These are phyloP conservation scores for Ophidiomyces ophidiicola DNA, from an alignment of 2,329 filamentous ascomycete species.

Conservation along the genomic window DNA sequence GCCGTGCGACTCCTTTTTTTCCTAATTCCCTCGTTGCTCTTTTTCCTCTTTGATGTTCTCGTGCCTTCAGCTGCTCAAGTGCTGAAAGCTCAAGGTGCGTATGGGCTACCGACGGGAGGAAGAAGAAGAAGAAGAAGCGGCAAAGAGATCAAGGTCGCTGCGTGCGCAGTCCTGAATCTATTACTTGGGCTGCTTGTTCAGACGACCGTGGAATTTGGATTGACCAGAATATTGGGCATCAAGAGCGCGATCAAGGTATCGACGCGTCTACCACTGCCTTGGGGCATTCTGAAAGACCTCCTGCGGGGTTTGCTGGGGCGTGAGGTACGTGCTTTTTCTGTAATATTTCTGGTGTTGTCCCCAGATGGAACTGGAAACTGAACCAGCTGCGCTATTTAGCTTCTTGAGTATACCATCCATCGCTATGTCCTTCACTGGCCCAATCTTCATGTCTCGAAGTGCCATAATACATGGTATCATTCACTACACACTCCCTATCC, in stretches of 20 bases:
- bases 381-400: no score
- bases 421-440: slow-evolving; percentile 56
- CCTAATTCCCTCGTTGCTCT: slow-evolving; percentile 58
- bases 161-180: slow-evolving; percentile 46
- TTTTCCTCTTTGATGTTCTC: slow-evolving; percentile 59
- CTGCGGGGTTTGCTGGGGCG: slow-evolving; percentile 42
- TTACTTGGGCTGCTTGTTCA: slow-evolving; percentile 44
- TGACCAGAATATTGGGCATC: slow-evolving; percentile 42
- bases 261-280: slow-evolving; percentile 50
- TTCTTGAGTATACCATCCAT: slow-evolving; percentile 62
- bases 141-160: slow-evolving; percentile 40
- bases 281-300: slow-evolving; percentile 46
- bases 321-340: slow-evolving; percentile 35
- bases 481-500: slow-evolving; percentile 42
- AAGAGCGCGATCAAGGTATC: slow-evolving; percentile 48
- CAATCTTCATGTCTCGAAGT: slow-evolving; percentile 39
- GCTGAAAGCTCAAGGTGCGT: slow-evolving; percentile 54
- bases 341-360: not conserved
- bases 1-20: slow-evolving; percentile 58
- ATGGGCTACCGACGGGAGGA: slow-evolving; percentile 36
- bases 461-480: slow-evolving; percentile 47
- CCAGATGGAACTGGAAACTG: no score
- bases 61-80: slow-evolving; percentile 56
- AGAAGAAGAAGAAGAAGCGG: slow-evolving; percentile 30
- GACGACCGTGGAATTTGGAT: slow-evolving; percentile 41